Evolutionary conservation across 257 asterid species (phyloP).

Genomic region (Fraxinus excelsior): DNA sequence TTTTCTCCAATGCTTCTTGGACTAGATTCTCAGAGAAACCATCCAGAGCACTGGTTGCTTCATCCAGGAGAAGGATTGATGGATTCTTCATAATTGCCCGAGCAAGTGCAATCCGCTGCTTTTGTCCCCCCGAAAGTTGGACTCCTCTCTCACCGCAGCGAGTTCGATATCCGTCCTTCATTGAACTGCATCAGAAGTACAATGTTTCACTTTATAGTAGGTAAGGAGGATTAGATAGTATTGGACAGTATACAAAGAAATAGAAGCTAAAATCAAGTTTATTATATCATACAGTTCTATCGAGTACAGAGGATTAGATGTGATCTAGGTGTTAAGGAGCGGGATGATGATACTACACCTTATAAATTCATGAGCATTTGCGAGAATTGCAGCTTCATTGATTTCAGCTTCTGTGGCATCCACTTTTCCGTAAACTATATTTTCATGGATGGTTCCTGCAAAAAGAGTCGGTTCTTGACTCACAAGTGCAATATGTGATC

Average conservation of each 20-base stretch:
- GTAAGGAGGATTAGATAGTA: background rate
- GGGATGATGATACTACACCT: constrained; percentile 36
- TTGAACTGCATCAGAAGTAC: constrained; percentile 53
- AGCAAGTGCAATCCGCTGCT: constrained; percentile 68
- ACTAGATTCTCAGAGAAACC: constrained; percentile 62
- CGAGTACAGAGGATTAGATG: background rate
- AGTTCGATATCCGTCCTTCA: constrained; percentile 65
- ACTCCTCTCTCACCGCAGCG: constrained; percentile 84
- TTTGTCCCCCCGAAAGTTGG: constrained; percentile 78
- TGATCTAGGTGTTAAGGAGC: background rate
- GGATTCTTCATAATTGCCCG: constrained; percentile 77
- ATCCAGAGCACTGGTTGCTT: constrained; percentile 80
- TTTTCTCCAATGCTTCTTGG: constrained; percentile 64
- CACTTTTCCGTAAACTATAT: constrained; percentile 57
- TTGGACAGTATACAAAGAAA: background rate
- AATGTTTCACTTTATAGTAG: background rate
- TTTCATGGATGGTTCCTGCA: constrained; percentile 59
- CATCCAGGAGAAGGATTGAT: constrained; percentile 67
- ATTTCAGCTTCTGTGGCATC: constrained; percentile 61
- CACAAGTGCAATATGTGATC: constrained; percentile 72
- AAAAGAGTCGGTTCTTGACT: constrained; percentile 78
- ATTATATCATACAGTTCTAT: background rate
- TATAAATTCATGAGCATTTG: constrained; percentile 80
- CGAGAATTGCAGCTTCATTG: constrained; percentile 54
- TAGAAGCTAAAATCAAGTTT: background rate